Evolutionary conservation across 2,329 filamentous ascomycete genomes (phyloP), one percentile per base, ranked within the genome.

Genomic region (Cladosporium cucumerinum): DNA sequence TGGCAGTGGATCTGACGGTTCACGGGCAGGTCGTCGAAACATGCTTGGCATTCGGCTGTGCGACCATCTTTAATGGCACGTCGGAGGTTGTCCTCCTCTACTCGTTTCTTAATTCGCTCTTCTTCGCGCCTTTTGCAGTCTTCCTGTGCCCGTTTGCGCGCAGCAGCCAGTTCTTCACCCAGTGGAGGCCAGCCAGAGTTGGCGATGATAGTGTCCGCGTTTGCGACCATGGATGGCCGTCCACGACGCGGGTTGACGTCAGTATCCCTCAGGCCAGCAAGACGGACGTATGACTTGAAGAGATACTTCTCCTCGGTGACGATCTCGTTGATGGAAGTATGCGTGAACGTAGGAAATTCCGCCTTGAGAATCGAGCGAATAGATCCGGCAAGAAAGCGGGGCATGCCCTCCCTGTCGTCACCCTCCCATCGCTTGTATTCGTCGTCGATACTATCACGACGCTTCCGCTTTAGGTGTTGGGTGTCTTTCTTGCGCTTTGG

Each of bases 1-100:
- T 86, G 78, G 74, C 92, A 96, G 68, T 85, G 81, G 1, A 91
- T 83, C 80, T 91, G 86, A 57, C 87, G 84, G 69, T 91, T 90
- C 54, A 87, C 76, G 1, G 90, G 83, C 58, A 82, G 81, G 4
- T 92, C 87, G 7, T 82, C 81, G 71, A 85, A 95, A 76, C 92
- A 96, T 72, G 90, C 73, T 62, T 71, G 72, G 65, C 79, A 96
- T 69, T 94, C 90, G 12, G 81, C 76, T 48, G 89, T 79, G 21
- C 84, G 81, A 0, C 87, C 77, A 65, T 78, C 78, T 25, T 77
- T 70, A 26, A 71, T 72, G 0, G 75, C 72, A 16, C 58, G 61
- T 39, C 68, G 66, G 16, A 78, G 65, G 55, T 81, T 81, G 21
- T 72, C 69, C 36, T 76, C 69, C 68, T 81, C 80, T 2, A 65